phyloP scores from a whole-genome alignment of 176 grass and related monocot genomes.

The Musa schizocarpa region DNA sequence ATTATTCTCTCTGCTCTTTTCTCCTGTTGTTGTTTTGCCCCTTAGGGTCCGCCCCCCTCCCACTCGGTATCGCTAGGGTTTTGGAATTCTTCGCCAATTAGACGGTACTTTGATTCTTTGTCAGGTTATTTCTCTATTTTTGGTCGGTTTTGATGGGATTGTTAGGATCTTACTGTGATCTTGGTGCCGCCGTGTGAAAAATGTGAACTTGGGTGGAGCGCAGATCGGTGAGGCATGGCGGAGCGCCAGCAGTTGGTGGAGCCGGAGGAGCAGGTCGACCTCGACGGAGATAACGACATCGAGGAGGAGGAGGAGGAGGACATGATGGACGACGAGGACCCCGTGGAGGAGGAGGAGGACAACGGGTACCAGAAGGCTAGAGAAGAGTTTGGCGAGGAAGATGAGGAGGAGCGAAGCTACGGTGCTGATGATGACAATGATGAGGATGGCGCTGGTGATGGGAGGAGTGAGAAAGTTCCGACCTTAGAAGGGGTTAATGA shows the following conservation, averaged over 20 bases:
- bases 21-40: constrained; percentile 14
- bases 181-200: neutral
- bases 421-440: constrained; percentile 27
- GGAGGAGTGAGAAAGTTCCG: constrained; percentile 16
- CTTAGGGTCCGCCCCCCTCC: constrained; percentile 5
- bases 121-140: neutral
- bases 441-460: constrained; percentile 33
- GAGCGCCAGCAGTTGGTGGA: constrained; percentile 44
- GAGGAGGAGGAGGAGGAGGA: constrained; percentile 42
- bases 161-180: constrained; percentile 3
- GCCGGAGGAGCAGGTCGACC: constrained; percentile 91
- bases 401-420: neutral
- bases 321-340: constrained; percentile 72
- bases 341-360: constrained; percentile 24
- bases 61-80: constrained; percentile 1
- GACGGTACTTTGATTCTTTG: constrained; percentile 7
- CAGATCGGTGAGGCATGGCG: constrained; percentile 13
- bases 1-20: constrained; percentile 11
- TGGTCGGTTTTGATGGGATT: neutral
- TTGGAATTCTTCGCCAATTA: neutral
- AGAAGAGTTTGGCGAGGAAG: constrained; percentile 26
- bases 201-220: constrained; percentile 3
- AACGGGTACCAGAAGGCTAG: constrained; percentile 33
- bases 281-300: constrained; percentile 73
- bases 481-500: constrained; percentile 12